Evolutionary conservation across 352 stramenopile species (phyloP).

Genomic region (Thalassiosira livingstoniorum): DNA sequence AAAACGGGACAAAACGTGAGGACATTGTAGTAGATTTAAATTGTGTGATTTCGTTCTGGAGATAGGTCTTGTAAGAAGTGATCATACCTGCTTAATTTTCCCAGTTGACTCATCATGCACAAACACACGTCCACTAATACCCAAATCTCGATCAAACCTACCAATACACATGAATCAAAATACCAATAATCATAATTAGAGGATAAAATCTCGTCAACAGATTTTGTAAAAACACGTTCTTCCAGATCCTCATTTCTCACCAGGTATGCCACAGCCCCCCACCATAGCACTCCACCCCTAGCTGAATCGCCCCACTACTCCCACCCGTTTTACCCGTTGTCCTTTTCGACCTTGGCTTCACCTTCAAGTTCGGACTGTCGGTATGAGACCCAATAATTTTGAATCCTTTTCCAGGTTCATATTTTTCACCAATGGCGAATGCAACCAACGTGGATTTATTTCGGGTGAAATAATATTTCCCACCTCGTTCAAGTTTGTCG

Average conservation of each 20-base stretch:
- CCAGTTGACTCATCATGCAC: slow-evolving; percentile 80
- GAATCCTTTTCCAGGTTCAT: slow-evolving; percentile 90
- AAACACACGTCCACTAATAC: slow-evolving; percentile 93
- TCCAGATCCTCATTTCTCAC: slow-evolving; percentile 35
- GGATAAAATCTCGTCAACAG: slow-evolving; percentile 21
- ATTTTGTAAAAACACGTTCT: slow-evolving; percentile 86
- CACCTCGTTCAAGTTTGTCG: slow-evolving; percentile 64
- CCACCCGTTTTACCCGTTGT: slow-evolving; percentile 66
- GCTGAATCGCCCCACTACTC: slow-evolving; percentile 64
- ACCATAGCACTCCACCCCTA: slow-evolving; percentile 89
- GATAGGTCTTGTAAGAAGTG: no score
- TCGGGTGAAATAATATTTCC: slow-evolving; percentile 97
- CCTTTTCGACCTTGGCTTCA: slow-evolving; percentile 88
- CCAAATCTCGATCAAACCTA: slow-evolving; percentile 95
- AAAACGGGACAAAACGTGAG: no score
- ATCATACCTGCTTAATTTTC: slow-evolving; percentile 35
- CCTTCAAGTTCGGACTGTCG: slow-evolving; percentile 86
- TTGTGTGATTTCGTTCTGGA: no score
- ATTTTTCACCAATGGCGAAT: slow-evolving; percentile 94
- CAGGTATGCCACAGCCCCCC: slow-evolving; percentile 98
- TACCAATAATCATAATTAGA: neutral
- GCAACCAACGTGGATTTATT: slow-evolving; percentile 96
- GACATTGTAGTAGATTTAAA: no score
- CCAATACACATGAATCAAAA: slow-evolving; percentile 66
- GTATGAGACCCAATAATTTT: slow-evolving; percentile 97